phyloP scores from a whole-genome alignment of 2,329 filamentous ascomycete species.

The Bisporella sp. region DNA sequence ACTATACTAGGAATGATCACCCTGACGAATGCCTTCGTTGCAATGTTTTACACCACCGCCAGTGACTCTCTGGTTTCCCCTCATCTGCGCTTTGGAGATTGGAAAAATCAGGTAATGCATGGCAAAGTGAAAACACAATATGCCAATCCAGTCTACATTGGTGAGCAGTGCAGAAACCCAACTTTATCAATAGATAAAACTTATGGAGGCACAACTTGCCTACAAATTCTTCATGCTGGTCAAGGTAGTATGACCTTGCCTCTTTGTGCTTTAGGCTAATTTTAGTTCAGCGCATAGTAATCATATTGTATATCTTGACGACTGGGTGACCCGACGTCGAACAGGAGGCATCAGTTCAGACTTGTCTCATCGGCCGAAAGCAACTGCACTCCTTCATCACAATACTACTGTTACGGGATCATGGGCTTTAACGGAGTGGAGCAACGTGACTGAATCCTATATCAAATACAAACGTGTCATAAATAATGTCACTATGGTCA shows the following conservation, averaged over 20 bases:
- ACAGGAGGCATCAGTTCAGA: conserved; percentile 32
- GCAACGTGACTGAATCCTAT: conserved; percentile 45
- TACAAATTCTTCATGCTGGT: conserved; percentile 63
- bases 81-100: conserved; percentile 54
- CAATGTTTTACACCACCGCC: conserved; percentile 70
- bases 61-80: conserved; percentile 70
- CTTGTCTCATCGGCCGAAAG: conserved; percentile 45
- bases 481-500: conserved; percentile 70
- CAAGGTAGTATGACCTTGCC: conserved; percentile 39
- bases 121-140: conserved; percentile 56
- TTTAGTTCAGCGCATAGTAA: not conserved
- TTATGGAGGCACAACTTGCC: conserved; percentile 48
- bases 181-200: conserved; percentile 38
- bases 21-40: conserved; percentile 55
- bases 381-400: conserved; percentile 58
- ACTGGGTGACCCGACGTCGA: conserved; percentile 9
- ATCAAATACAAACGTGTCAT: conserved; percentile 48
- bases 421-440: conserved; percentile 56
- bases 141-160: conserved; percentile 53
- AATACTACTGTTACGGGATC: conserved; percentile 64
- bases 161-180: conserved; percentile 51
- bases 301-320: not conserved
- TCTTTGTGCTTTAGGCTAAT: too few species aligned
- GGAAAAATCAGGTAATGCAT: conserved; percentile 40
- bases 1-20: conserved; percentile 59